phyloP scores from a whole-genome alignment of 495 filamentous ascomycete species.

The Tuber calosporum region DNA sequence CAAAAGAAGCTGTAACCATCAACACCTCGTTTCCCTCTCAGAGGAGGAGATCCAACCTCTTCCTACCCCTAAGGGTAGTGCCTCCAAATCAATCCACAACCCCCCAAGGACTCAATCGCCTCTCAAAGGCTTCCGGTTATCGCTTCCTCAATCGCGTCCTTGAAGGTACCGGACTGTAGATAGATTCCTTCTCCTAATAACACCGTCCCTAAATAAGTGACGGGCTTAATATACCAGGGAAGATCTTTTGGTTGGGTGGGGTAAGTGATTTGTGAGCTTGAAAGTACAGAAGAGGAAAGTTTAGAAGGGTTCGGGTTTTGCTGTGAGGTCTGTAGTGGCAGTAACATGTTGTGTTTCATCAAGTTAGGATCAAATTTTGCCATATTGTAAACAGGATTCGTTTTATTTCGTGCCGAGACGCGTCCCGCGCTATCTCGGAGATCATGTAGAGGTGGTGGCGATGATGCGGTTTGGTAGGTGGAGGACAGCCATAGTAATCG shows the following conservation, averaged over 20 bases:
- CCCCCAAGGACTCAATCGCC: not conserved
- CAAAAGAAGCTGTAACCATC: not conserved
- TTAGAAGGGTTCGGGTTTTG: not conserved
- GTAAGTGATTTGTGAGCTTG: not conserved
- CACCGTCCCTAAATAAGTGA: not conserved
- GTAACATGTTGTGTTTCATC: not conserved
- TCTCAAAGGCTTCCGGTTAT: not conserved
- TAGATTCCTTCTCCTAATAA: not conserved
- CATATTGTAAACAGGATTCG: not conserved
- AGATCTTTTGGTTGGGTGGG: not conserved
- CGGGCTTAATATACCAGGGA: not conserved
- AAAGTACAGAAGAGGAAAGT: not conserved
- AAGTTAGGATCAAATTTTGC: not conserved
- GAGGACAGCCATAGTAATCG: too few relatives aligned
- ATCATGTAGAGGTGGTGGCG: too few relatives aligned
- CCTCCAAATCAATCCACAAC: not conserved
- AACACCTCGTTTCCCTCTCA: not conserved
- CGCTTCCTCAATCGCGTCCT: not conserved
- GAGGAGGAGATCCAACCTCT: not conserved
- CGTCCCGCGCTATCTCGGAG: not conserved
- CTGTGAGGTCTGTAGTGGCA: not conserved
- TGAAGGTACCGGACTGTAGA: not conserved
- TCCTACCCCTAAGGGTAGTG: not conserved
- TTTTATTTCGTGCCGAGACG: not conserved
- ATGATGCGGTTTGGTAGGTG: too few relatives aligned